phyloP scores from a whole-genome alignment of 345 rosid genomes.

The Geranium brycei region DNA sequence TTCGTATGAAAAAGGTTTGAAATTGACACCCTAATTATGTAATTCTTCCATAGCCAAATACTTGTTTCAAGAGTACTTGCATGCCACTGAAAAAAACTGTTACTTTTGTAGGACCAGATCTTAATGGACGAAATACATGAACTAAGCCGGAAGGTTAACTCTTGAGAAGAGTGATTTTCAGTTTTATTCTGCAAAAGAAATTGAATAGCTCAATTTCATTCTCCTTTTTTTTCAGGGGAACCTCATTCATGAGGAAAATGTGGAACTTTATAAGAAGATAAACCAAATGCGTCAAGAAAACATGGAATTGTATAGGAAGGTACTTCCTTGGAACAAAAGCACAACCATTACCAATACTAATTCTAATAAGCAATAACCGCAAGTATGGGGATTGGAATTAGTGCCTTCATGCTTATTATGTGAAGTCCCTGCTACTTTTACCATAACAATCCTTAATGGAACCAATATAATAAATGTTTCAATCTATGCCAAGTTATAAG shows the following conservation, averaged over 20 bases:
- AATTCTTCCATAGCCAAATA: not conserved
- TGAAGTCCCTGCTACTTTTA: not conserved
- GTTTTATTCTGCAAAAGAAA: conserved; percentile 10
- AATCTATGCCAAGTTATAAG: conserved; percentile 7
- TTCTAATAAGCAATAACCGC: conserved; percentile 24
- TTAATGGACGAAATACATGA: conserved; percentile 57
- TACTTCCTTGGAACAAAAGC: conserved; percentile 38
- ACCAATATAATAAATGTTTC: conserved; percentile 3
- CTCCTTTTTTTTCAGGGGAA: conserved; percentile 27
- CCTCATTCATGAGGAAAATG: conserved; percentile 17
- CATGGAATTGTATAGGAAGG: conserved; percentile 60
- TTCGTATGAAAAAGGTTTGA: conserved; percentile 54
- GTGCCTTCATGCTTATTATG: too few species aligned
- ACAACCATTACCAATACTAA: conserved; percentile 12
- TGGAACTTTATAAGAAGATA: conserved; percentile 57
- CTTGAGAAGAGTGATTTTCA: conserved; percentile 6
- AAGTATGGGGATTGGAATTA: conserved; percentile 4
- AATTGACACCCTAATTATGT: conserved; percentile 3
- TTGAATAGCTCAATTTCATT: conserved; percentile 7
- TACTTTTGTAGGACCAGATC: conserved; percentile 39
- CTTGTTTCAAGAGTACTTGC: not conserved
- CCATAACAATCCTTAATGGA: conserved; percentile 9
- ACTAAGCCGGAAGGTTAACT: conserved; percentile 37
- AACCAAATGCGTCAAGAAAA: conserved; percentile 48
- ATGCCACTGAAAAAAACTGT: conserved; percentile 4